phyloP scores from a whole-genome alignment of 306 rosid genomes.

The Acacia melanoxylon region DNA sequence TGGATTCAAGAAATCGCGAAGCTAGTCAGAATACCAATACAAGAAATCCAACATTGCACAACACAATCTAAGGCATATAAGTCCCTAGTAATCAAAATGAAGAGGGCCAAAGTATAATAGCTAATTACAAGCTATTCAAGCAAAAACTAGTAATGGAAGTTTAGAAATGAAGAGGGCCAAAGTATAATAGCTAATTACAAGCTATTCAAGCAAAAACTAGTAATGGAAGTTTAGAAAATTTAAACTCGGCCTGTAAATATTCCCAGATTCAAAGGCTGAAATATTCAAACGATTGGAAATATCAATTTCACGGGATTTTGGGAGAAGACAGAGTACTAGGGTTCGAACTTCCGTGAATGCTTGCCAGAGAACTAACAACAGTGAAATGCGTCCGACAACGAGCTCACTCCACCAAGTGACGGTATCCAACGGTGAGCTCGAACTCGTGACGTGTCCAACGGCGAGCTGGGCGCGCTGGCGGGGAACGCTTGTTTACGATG shows the following conservation, averaged over 20 bases:
- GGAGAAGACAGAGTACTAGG: neutral
- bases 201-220: no score
- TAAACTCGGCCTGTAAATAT: no score
- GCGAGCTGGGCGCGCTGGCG: no score
- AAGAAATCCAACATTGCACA: neutral
- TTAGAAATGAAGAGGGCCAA: neutral
- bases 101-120: neutral
- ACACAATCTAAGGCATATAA: neutral
- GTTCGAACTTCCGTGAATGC: neutral
- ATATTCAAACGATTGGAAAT: neutral
- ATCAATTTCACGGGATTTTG: neutral
- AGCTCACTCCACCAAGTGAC: no score
- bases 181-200: neutral
- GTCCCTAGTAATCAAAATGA: neutral
- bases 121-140: neutral
- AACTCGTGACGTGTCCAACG: no score
- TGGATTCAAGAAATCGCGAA: neutral
- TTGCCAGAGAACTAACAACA: no score
- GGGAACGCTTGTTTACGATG: no score
- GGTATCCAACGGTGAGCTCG: no score
- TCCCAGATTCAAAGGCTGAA: neutral
- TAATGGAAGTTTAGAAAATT: neutral
- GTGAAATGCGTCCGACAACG: no score
- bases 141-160: neutral
- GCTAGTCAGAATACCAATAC: neutral